Conservation (phyloP, 2,329 filamentous ascomycete species). For the Ophiognomonia clavigignenti-juglandacearum region DNA sequence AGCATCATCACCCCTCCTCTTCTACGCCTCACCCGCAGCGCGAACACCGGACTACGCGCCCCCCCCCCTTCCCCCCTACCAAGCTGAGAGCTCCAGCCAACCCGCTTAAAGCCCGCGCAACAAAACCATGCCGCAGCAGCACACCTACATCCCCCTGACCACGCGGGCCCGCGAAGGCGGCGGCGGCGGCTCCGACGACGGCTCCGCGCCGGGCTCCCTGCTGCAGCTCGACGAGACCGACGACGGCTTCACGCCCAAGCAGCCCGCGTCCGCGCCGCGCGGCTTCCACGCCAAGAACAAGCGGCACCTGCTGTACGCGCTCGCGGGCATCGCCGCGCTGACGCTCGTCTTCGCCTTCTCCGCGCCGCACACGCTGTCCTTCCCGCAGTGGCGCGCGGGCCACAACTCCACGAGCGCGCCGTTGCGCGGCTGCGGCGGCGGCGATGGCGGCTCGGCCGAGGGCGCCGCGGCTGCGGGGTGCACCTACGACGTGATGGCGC, state of each 20-base stretch:
- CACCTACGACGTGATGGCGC: slow-evolving; percentile 12
- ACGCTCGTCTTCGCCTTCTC: background rate
- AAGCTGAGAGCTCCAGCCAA: too few relatives aligned
- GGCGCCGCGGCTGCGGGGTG: slow-evolving; percentile 1
- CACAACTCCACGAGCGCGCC: background rate
- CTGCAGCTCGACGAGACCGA: background rate
- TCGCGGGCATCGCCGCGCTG: background rate
- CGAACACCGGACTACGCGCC: too few relatives aligned
- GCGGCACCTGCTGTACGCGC: background rate
- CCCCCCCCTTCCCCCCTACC: too few relatives aligned
- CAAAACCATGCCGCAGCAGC: too few relatives aligned
- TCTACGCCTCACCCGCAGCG: too few relatives aligned
- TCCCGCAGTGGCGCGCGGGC: background rate
- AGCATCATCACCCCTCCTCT: too few relatives aligned
- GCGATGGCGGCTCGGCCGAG: too few relatives aligned
- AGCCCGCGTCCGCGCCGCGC: background rate
- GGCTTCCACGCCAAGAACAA: background rate
- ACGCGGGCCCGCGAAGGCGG: background rate
- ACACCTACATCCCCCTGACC: background rate
- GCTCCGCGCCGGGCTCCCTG: too few relatives aligned
- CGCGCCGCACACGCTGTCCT: background rate
- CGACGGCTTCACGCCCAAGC: background rate
- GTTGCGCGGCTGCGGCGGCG: background rate
- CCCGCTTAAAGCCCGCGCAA: too few relatives aligned
- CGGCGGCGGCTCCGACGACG: too few relatives aligned